Evolutionary conservation across 106 monocot genomes (phyloP), one percentile per base, ranked within the genome.

Genomic region (Acorus gramineus): DNA sequence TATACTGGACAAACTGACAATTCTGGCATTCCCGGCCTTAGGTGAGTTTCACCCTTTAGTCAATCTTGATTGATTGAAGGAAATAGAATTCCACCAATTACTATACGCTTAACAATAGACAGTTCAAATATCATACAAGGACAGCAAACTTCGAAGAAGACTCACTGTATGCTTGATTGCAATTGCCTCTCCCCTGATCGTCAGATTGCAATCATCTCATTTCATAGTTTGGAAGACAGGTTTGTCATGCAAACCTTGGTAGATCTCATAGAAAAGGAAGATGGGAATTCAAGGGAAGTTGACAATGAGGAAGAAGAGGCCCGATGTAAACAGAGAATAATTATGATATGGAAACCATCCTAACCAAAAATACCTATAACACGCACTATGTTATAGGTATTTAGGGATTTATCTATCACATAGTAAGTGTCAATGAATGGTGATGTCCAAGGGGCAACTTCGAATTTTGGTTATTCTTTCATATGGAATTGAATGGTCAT

Each of bases 201-300:
- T 11, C 85, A 85, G 12, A 91, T 98, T 54, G 88, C 81, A 50
- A 85, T 98, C 14, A 88, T 98, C 52, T 92, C 98, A 50, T 98
- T 98, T 69, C 98, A 92, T 69, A 98, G 98, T 65, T 76, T 98
- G 61, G 98, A 98, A 65, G 98, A 89, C 56, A 85, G 98, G 61
- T 88, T 91, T 6, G 98, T 98, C 48, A 98, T 92, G 61, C 76
- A 86, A 10, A 75, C 88, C 46, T 98, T 92, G 73, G 87, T 98
- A n/a, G 73, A 84, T 58, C 64, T 98, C 9, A 85, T 88, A 44
- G 74, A 77, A 4, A 70, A 45, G 14, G 52, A 59, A 7, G 66
- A 68, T 44, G 69, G 56, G 9, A 62, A 71, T 10, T 10, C 7
- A 10, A 64, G 2, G 56, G 58, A 69, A 44, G 67, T 61, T 49